phyloP scores from a whole-genome alignment of 768 basidiomycete genomes.

The Russula emetica region DNA sequence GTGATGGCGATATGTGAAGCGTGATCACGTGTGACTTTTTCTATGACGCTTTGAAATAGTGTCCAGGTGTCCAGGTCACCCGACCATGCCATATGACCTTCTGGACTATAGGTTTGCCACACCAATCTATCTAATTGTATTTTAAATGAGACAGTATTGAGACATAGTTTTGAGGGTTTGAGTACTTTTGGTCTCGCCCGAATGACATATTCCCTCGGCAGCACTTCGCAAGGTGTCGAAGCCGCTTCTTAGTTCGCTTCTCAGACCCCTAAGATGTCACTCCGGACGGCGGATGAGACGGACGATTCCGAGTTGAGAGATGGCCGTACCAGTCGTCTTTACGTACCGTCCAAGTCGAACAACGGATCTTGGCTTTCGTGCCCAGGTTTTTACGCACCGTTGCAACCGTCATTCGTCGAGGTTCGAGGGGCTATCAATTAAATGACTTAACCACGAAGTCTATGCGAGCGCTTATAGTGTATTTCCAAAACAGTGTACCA shows the following conservation, averaged over 20 bases:
- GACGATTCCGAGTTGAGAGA: not conserved
- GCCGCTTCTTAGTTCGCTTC: not conserved
- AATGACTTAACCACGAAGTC: not conserved
- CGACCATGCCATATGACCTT: not conserved
- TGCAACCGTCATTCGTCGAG: not conserved
- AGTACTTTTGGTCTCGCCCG: too few relatives aligned
- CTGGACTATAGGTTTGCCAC: too few relatives aligned
- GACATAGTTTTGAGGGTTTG: not conserved
- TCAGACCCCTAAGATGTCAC: not conserved
- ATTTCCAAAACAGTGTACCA: not conserved
- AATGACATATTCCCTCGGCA: not conserved
- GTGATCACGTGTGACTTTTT: not conserved
- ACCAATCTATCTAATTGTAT: not conserved
- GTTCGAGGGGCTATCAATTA: not conserved
- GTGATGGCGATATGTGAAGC: not conserved
- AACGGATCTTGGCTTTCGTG: not conserved
- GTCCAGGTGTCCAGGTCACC: not conserved
- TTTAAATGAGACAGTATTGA: too few relatives aligned
- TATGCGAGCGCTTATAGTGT: not conserved
- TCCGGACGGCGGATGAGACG: not conserved
- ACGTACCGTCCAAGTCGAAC: not conserved
- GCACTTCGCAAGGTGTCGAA: not conserved
- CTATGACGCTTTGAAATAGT: not conserved
- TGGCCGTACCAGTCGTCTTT: not conserved
- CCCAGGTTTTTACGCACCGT: too few relatives aligned